These are phyloP conservation scores for Chlamydomonas urium DNA, from an alignment of 139 green algal species.

Conservation along the genomic window DNA sequence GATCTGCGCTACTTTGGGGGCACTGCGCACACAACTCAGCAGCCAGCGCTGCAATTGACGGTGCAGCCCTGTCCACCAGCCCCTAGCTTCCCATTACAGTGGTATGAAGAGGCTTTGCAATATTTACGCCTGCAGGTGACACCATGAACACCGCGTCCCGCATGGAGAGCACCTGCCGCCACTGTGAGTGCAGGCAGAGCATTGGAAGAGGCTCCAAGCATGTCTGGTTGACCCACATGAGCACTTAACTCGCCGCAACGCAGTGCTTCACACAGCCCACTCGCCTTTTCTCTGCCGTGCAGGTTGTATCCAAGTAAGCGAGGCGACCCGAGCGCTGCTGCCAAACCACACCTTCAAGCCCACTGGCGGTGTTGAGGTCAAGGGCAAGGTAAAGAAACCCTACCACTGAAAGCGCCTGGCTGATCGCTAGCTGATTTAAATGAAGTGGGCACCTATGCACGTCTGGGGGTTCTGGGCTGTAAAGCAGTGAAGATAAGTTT, in stretches of 20 bases:
- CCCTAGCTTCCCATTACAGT: too few species aligned
- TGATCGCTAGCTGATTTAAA: too few species aligned
- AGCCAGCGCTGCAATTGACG: too few species aligned
- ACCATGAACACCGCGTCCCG: slow-evolving; percentile 35
- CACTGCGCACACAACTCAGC: too few species aligned
- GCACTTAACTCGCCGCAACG: neutral
- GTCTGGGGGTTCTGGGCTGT: neutral
- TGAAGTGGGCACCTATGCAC: neutral
- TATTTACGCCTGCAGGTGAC: too few species aligned
- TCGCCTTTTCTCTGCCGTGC: neutral
- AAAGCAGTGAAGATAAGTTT: neutral
- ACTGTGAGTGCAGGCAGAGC: neutral
- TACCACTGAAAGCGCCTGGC: too few species aligned
- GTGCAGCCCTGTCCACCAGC: too few species aligned
- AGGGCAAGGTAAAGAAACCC: neutral
- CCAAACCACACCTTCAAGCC: neutral
- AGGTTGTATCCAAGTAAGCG: neutral
- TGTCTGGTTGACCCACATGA: neutral
- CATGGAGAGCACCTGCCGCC: slow-evolving; percentile 27
- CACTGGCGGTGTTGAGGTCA: slow-evolving; percentile 14
- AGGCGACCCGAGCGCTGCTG: neutral
- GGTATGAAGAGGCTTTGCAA: too few species aligned
- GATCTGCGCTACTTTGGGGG: too few species aligned
- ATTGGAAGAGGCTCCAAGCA: neutral
- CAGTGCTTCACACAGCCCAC: neutral